Base-by-base conservation (phyloP, 371 early-diverging fungal genomes). In the Mortierella sp. region DNA sequence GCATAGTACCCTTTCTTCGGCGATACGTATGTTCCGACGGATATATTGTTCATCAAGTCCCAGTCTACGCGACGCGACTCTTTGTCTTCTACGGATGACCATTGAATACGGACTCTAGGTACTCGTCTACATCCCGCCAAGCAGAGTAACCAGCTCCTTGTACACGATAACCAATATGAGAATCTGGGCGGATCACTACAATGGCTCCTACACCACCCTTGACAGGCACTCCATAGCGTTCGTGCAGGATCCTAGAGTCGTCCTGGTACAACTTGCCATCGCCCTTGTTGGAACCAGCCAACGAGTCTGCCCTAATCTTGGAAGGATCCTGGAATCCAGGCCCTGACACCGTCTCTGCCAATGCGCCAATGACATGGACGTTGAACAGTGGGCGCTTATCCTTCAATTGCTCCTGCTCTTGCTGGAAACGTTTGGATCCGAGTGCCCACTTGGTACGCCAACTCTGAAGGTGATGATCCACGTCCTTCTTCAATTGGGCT, bases 111-210 rank as follows among this genome's bases (percentile, higher is more conserved):
- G 63, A 55, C 1, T 51, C 37, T 0, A 72, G 43, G 53, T 73
- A 74, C 25, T 59, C 43, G 19, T 67, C 61, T 2, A 68, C 76
- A 57, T 74, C 76, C 22, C 53, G 44, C 76, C 76, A 74, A 7
- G 76, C 68, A 13, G 57, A 13, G 7, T 45, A 37, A 13, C 57
- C 46, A 13, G 68, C 60, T 14, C 76, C 68, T 21, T 31, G 54
- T 19, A 74, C 68, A 24, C 76, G 48, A 31, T 63, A 74, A 9
- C 76, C 76, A 3, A 68, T n/a, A 40, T 74, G 68, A 13, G 76
- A 63, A 34, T 67, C 76, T 10, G 76, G 76, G 6, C 76, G 68
- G 47, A 74, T 29, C 13, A 74, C 76, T 1, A 74, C 51, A 48
- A 74, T 56, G 9, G 57, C 68, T n/a, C 68, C 68, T 3, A 52